Conservation (phyloP, 768 basidiomycete genomes). For the Russula dissimulans region DNA sequence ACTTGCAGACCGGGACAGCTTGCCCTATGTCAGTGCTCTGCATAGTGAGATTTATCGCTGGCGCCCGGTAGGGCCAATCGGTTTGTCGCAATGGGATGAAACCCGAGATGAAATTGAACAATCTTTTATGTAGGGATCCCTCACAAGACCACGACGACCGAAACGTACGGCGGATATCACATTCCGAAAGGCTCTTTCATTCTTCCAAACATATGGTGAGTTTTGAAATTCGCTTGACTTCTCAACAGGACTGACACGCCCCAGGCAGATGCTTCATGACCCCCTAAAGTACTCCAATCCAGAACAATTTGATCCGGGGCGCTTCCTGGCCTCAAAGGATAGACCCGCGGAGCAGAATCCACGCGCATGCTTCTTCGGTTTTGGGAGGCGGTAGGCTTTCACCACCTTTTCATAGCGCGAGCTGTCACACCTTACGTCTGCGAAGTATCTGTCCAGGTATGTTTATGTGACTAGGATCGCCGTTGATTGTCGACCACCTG, state of each 20-base stretch:
- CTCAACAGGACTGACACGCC: not conserved
- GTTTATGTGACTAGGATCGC: not conserved
- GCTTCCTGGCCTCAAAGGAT: conserved; percentile 20
- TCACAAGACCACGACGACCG: not conserved
- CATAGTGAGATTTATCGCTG: conserved; percentile 19
- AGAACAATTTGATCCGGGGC: conserved; percentile 23
- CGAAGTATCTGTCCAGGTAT: conserved; percentile 6
- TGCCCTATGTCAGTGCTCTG: conserved; percentile 19
- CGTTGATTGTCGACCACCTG: not conserved
- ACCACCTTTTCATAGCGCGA: not conserved
- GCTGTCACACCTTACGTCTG: not conserved
- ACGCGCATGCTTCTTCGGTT: conserved; percentile 18
- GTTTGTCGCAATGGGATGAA: not conserved
- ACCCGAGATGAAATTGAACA: not conserved
- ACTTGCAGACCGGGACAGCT: conserved; percentile 10
- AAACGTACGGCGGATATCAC: not conserved
- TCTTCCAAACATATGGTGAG: conserved; percentile 28
- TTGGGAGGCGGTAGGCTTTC: conserved; percentile 18
- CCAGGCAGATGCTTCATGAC: conserved; percentile 25
- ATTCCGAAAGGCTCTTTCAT: conserved; percentile 31
- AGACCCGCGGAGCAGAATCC: conserved; percentile 16
- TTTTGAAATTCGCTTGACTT: not conserved
- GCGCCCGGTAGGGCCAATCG: conserved; percentile 9
- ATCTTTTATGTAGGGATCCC: not conserved
- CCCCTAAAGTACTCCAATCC: conserved; percentile 22